These are phyloP conservation scores for Phalaenopsis aphrodite DNA, from an alignment of 106 monocot genomes.

Conservation along the genomic window DNA sequence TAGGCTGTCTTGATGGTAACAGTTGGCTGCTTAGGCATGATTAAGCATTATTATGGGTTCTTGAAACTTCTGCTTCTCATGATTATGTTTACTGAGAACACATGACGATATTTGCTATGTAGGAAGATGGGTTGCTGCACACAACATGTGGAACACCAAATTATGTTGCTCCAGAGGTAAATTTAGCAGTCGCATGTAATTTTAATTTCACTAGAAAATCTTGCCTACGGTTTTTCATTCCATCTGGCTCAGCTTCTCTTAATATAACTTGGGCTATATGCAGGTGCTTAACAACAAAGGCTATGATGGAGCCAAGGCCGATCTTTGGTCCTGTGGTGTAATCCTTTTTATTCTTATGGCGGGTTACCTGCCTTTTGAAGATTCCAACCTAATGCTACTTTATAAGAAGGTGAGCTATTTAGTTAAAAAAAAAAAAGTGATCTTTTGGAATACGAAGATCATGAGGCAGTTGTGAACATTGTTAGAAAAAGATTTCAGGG, in stretches of 20 bases:
- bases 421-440: neutral
- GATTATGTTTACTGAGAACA: neutral
- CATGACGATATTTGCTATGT: neutral
- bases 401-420: constrained; percentile 63
- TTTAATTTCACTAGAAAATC: neutral
- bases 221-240: neutral
- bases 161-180: constrained; percentile 84
- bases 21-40: neutral
- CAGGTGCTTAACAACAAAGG: constrained; percentile 88
- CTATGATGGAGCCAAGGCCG: constrained; percentile 93
- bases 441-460: neutral
- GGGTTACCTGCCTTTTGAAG: constrained; percentile 90
- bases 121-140: constrained; percentile 92
- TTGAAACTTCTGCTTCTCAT: constrained; percentile 5
- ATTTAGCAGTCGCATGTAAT: neutral
- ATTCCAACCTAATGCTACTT: constrained; percentile 52
- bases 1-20: neutral
- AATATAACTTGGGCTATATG: neutral
- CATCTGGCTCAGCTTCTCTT: neutral
- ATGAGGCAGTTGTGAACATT: neutral
- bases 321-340: constrained; percentile 95
- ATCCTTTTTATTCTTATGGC: constrained; percentile 92
- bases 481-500: neutral
- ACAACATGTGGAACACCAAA: constrained; percentile 98
- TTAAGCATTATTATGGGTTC: neutral